phyloP scores from a whole-genome alignment of 176 grass and related monocot species.

The Tuctoria greenei region DNA sequence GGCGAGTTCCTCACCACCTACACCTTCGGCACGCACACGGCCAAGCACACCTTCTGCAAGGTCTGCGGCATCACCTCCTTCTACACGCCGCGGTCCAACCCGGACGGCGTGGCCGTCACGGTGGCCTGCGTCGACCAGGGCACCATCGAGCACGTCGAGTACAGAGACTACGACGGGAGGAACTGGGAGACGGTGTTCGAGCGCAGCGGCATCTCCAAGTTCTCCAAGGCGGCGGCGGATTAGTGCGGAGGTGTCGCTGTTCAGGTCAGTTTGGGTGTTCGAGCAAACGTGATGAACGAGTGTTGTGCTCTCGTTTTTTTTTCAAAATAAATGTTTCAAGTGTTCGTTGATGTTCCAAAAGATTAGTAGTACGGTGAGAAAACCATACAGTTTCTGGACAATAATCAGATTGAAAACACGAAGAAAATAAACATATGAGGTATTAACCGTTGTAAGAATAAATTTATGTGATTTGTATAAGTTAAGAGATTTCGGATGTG shows the following conservation, averaged over 20 bases:
- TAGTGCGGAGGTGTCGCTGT: not conserved
- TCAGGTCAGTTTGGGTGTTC: not conserved
- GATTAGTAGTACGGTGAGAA: too few species aligned
- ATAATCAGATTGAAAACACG: too few species aligned
- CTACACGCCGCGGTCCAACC: constrained; percentile 75
- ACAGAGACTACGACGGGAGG: constrained; percentile 47
- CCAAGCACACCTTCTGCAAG: constrained; percentile 81
- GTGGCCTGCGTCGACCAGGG: constrained; percentile 67
- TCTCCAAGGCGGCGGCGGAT: constrained; percentile 39
- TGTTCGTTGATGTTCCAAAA: too few species aligned
- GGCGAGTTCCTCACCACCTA: constrained; percentile 69
- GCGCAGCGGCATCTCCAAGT: constrained; percentile 38
- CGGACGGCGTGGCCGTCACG: constrained; percentile 69
- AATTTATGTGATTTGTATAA: too few species aligned
- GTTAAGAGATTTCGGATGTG: too few species aligned
- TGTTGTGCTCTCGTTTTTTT: too few species aligned
- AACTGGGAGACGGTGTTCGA: constrained; percentile 70
- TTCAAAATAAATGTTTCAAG: too few species aligned
- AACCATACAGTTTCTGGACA: too few species aligned
- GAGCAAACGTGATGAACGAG: too few species aligned
- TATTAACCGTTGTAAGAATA: too few species aligned
- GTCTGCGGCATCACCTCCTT: constrained; percentile 85
- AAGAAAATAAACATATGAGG: too few species aligned
- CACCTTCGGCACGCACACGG: constrained; percentile 84
- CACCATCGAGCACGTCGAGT: constrained; percentile 68